phyloP scores from a whole-genome alignment of 495 filamentous ascomycete genomes.

The Elaphomyces granulatus region DNA sequence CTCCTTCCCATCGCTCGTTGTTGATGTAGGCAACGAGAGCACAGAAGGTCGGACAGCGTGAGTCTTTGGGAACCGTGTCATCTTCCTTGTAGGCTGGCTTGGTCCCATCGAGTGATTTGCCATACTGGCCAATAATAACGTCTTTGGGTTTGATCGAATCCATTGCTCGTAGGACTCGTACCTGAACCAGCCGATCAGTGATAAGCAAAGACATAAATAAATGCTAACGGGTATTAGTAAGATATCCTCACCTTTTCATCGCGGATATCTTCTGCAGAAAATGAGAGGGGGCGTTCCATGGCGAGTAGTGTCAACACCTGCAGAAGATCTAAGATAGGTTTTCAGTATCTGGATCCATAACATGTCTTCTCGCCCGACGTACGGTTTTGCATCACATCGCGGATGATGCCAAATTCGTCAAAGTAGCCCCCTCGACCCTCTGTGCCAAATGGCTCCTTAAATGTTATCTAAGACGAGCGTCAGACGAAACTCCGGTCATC shows the following conservation, averaged over 20 bases:
- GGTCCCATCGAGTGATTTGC: conserved; percentile 86
- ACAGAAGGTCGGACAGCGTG: conserved; percentile 94
- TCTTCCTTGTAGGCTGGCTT: conserved; percentile 99
- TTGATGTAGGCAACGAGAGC: conserved; percentile 96
- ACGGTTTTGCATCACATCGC: conserved; percentile 96
- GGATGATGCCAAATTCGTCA: conserved; percentile 98
- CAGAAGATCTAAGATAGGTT: conserved; percentile 48
- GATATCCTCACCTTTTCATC: conserved; percentile 74
- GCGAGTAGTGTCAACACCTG: conserved; percentile 93
- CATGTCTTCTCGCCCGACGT: conserved; percentile 10
- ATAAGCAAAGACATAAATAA: conserved; percentile 1
- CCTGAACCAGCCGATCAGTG: conserved; percentile 13
- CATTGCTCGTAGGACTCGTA: conserved; percentile 82
- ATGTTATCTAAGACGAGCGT: conserved; percentile 69
- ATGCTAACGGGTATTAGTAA: not conserved
- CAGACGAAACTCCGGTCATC: too few species aligned
- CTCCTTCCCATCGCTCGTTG: conserved; percentile 99
- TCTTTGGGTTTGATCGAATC: conserved; percentile 97
- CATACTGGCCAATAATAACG: conserved; percentile 99
- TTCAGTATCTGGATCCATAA: not conserved
- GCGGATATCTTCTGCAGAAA: conserved; percentile 95
- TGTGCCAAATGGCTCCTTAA: conserved; percentile 99
- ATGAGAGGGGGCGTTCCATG: conserved; percentile 97
- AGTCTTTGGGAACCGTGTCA: conserved; percentile 94
- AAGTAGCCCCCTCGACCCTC: conserved; percentile 98